Evolutionary conservation across 495 filamentous ascomycete genomes (phyloP), one percentile per base, ranked within the genome.

Genomic region (Hypoxylon crocopeplum): DNA sequence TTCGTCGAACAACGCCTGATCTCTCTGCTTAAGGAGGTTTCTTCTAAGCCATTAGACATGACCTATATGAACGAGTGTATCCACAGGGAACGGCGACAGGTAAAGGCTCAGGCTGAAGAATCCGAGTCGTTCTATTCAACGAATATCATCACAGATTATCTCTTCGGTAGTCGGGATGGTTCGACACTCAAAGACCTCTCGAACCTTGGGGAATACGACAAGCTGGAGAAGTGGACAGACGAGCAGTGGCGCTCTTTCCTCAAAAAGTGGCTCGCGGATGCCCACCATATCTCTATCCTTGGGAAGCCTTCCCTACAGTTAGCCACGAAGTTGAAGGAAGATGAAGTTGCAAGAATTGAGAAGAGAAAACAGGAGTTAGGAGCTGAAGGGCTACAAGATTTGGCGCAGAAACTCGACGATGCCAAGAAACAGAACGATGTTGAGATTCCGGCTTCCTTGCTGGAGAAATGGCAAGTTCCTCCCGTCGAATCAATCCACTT

Each of bases 401-500:
- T 96, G 17, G 84, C 83, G 17, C 78, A 91, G 44, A 89, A 84
- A 73, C 83, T 99, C 7, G 88, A 93, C 29, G 81, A 79, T 17
- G 89, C 91, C 4, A 94, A 91, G 68, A 83, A 84, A 3, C 85
- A 88, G 66, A 96, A 95, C 63, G 89, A 96, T 66, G 84, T 86
- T 68, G 84, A 88, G 32, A 91, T 94, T 36, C 90, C 91, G 6
- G 78, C 84, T 37, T 83, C 89, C 20, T 68, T 95, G 22, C 75
- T 98, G n/a, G 86, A 86, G 46, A 79, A 86, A 41, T 96, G 95
- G 75, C 69, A 81, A 36, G 88, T 99, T 29, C 95, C 94, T 15
- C 81, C 85, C 8, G 86, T 90, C 0, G 87, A 92, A 5, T 93
- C 92, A 0, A 94, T 96, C 36, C 91, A 97, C 72, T 97, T 98